Evolutionary conservation across 495 filamentous ascomycete genomes (phyloP).

Genomic region (Aspergillus conjunctus): DNA sequence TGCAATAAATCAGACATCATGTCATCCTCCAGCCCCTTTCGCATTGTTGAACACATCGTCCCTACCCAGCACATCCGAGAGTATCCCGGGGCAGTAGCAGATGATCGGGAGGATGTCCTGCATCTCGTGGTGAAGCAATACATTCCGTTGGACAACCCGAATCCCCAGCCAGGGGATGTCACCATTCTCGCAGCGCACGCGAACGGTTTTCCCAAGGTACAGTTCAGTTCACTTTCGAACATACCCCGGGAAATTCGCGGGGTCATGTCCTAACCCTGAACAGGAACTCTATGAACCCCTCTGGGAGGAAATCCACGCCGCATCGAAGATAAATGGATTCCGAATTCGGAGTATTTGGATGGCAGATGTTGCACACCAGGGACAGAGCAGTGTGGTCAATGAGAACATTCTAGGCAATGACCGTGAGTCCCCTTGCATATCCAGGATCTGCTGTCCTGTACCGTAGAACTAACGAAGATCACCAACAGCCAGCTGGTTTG

Average conservation of each 20-base stretch:
- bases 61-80: conserved; percentile 72
- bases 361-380: conserved; percentile 77
- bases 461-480: conserved; percentile 12
- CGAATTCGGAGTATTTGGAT: conserved; percentile 83
- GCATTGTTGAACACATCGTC: conserved; percentile 62
- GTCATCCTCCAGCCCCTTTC: conserved; percentile 43
- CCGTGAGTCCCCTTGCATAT: conserved; percentile 49
- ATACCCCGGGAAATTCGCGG: background rate
- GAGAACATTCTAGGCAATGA: conserved; percentile 75
- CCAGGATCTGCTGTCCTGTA: background rate
- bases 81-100: conserved; percentile 63
- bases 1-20: conserved; percentile 21
- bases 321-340: conserved; percentile 58
- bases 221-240: background rate
- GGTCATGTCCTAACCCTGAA: background rate
- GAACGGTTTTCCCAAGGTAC: conserved; percentile 86
- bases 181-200: conserved; percentile 85
- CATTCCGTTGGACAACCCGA: conserved; percentile 65
- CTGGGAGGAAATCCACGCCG: conserved; percentile 71
- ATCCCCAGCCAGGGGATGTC: conserved; percentile 68
- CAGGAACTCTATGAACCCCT: conserved; percentile 88
- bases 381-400: conserved; percentile 74
- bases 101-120: conserved; percentile 62
- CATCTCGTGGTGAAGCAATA: conserved; percentile 82
- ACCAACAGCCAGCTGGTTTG: conserved; percentile 72